Percentiles rank a stretch among this genome's conserved stretches.
Evolutionary conservation across 2,329 filamentous ascomycete genomes (phyloP).

Genomic region (Exophiala oligosperma): DNA sequence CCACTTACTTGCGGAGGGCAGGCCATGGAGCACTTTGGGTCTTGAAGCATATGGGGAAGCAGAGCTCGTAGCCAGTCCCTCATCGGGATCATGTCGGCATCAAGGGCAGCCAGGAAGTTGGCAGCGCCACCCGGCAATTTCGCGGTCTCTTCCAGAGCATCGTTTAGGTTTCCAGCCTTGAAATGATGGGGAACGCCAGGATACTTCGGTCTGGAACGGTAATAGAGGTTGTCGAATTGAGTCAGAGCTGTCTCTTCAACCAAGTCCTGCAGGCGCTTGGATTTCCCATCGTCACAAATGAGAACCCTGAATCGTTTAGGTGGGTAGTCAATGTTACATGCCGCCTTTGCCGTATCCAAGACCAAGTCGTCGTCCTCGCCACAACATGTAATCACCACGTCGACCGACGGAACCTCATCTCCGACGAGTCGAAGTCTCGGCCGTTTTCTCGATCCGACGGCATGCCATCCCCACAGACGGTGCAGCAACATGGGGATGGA

Average conservation of each 20-base stretch:
- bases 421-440: constrained; percentile 23
- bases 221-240: constrained; percentile 40
- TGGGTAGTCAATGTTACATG: constrained; percentile 56
- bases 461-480: constrained; percentile 18
- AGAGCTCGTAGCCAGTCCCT: constrained; percentile 31
- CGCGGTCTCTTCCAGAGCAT: constrained; percentile 22
- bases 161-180: constrained; percentile 31
- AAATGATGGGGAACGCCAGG: constrained; percentile 25
- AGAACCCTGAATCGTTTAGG: constrained; percentile 53
- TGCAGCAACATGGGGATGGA: constrained; percentile 22
- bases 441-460: constrained; percentile 11
- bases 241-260: constrained; percentile 37
- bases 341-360: constrained; percentile 54
- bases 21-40: constrained; percentile 27
- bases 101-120: constrained; percentile 31
- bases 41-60: constrained; percentile 28
- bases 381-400: constrained; percentile 58
- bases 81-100: constrained; percentile 35
- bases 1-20: constrained; percentile 28
- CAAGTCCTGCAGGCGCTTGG: constrained; percentile 39
- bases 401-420: constrained; percentile 55
- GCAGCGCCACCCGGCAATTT: constrained; percentile 22
- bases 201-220: constrained; percentile 39
- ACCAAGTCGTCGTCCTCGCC: constrained; percentile 56
- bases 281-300: constrained; percentile 51